Evolutionary conservation across 148 eudicot genomes (phyloP).

Genomic region (Pouteria glomerata): DNA sequence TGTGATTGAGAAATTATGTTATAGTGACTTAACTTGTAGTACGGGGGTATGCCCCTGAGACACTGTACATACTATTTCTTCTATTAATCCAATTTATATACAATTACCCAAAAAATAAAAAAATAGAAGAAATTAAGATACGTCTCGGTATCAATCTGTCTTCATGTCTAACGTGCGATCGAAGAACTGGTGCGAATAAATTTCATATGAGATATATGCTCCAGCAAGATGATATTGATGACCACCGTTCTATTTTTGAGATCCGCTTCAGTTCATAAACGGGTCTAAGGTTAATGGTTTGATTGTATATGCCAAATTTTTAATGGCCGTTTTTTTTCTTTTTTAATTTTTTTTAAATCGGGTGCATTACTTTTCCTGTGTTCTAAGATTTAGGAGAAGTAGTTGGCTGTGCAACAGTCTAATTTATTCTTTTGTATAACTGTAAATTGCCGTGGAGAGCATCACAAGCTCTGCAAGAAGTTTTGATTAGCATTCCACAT

Average conservation of each 20-base stretch:
- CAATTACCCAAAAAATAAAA: too few species aligned
- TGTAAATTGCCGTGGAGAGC: too few species aligned
- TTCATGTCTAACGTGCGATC: neutral
- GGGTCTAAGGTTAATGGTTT: conserved; percentile 1
- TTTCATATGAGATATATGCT: neutral
- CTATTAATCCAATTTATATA: too few species aligned
- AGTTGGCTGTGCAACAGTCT: neutral
- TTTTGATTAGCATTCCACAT: too few species aligned
- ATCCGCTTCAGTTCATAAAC: neutral
- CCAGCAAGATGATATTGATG: neutral
- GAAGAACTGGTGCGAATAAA: neutral
- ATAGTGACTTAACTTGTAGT: too few species aligned
- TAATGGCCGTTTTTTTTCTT: neutral
- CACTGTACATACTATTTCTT: too few species aligned
- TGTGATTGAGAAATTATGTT: too few species aligned
- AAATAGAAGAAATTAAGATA: too few species aligned
- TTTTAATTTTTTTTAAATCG: neutral
- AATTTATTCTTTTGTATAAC: conserved; percentile 11
- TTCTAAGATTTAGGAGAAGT: neutral
- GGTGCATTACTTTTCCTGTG: neutral
- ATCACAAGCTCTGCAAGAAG: too few species aligned
- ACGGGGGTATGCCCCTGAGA: too few species aligned
- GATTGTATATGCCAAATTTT: conserved; percentile 2
- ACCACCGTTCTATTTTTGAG: neutral
- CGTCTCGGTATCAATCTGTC: neutral